Evolutionary conservation across 371 early-diverging fungal genomes (phyloP), one percentile per base, ranked within the genome.

Genomic region (Mortierella sp.): DNA sequence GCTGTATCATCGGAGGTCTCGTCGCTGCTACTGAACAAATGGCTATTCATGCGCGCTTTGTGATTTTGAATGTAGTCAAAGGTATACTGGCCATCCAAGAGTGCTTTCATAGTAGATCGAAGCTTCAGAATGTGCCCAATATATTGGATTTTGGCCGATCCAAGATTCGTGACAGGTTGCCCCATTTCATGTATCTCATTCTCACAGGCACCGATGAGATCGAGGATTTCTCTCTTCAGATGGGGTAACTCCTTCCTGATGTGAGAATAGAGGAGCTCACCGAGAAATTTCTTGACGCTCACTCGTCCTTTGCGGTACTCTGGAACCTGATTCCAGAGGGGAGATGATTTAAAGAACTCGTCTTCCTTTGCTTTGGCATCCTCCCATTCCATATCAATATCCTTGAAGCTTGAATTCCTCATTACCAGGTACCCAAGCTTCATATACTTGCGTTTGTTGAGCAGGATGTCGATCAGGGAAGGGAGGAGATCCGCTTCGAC

Each of bases 81-180:
- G n/a, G n/a, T n/a, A 53, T 58, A 28, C 1, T 18, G 1, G 52
- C 50, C 7, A 66, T 59, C 11, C 51, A 60, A 1, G 43, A 21
- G 11, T 11, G 62, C 53, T 12, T 26, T 55, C 11, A 75, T 58
- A 0, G 67, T 57, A 66, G 1, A 26, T 57, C 50, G 68, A 56
- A 70, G 66, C 45, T 53, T 62, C 45, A 75, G 6, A 37, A 66
- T 57, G 26, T 47, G 29, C 23, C 66, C 66, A 47, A 62, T 25
- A 57, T 66, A 75, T 50, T 60, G 69, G 28, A n/a, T 16, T 44
- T 59, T 69, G 6, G 75, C 75, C 18, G n/a, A 56, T 30, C 18
- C 37, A 0, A 6, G 1, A 48, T n/a, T 70, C 1, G 66, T 48
- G 11, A 75, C 50, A 25, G 43, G 37, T 0, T 29, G 55, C n/a